phyloP scores from a whole-genome alignment of 2,329 filamentous ascomycete species.

The Alternaria triticimaculans region DNA sequence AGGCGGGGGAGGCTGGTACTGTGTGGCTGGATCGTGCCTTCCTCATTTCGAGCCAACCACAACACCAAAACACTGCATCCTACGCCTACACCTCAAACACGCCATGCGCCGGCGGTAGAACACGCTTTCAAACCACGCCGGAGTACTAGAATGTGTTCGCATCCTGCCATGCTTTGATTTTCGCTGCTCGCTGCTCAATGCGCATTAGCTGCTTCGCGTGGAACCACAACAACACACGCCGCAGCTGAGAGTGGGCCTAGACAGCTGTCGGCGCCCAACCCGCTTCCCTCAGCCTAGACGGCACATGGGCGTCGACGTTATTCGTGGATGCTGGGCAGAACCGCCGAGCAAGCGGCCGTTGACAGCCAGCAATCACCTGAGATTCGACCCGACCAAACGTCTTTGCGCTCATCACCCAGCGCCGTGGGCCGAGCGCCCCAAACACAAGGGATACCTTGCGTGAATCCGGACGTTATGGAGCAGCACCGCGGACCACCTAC shows the following conservation, averaged over 20 bases:
- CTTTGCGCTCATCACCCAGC: conserved; percentile 17
- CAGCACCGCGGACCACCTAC: neutral
- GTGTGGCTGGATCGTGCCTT: conserved; percentile 30
- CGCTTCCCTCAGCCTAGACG: conserved; percentile 1
- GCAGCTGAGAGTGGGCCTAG: conserved; percentile 1
- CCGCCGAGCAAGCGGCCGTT: conserved; percentile 7
- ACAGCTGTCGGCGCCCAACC: conserved; percentile 11
- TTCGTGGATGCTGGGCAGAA: conserved; percentile 4
- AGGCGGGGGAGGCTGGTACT: conserved; percentile 35
- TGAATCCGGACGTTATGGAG: conserved; percentile 1
- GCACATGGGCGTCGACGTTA: neutral
- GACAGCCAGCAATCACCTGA: conserved; percentile 5
- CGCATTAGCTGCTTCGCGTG: neutral
- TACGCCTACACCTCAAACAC: neutral
- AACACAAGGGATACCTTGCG: conserved; percentile 4
- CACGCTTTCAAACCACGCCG: neutral
- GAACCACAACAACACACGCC: conserved; percentile 5
- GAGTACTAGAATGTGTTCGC: conserved; percentile 4
- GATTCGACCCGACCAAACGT: conserved; percentile 6
- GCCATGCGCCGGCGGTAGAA: neutral
- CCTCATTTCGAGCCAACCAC: conserved; percentile 19
- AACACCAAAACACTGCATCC: neutral
- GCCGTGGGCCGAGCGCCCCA: conserved; percentile 13
- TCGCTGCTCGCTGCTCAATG: neutral
- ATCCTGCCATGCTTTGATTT: neutral